Conservation (phyloP, 1,139 yeast species). For the Kodamaea sp. region DNA sequence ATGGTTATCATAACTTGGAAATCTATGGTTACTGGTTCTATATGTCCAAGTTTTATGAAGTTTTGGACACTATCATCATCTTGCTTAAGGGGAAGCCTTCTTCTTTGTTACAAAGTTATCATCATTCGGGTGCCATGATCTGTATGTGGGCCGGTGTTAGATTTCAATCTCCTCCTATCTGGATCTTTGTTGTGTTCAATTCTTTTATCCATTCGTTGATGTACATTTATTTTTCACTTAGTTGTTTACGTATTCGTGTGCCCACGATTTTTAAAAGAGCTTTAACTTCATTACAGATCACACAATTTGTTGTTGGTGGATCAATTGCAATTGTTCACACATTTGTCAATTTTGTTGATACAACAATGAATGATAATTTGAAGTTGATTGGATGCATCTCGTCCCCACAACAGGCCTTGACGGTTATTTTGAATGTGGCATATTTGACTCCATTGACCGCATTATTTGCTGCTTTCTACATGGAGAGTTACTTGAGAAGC, state of each 20-base stretch:
- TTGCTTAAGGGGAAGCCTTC: constrained; percentile 68
- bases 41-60: constrained; percentile 70
- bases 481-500: constrained; percentile 54
- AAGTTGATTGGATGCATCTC: constrained; percentile 51
- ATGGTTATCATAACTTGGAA: constrained; percentile 44
- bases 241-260: constrained; percentile 58
- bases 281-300: constrained; percentile 66
- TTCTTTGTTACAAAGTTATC: constrained; percentile 68
- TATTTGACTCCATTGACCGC: constrained; percentile 71
- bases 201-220: constrained; percentile 73
- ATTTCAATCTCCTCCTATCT: constrained; percentile 70
- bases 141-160: constrained; percentile 82
- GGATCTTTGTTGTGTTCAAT: constrained; percentile 80
- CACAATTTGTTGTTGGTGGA: constrained; percentile 71
- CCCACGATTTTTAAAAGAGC: constrained; percentile 57
- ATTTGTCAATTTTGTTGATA: constrained; percentile 58
- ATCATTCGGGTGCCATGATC: constrained; percentile 80
- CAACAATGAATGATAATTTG: constrained; percentile 28
- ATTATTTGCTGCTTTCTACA: constrained; percentile 65
- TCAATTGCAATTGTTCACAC: constrained; percentile 61
- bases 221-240: constrained; percentile 68
- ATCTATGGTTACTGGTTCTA: constrained; percentile 68
- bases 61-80: constrained; percentile 64
- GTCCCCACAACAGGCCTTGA: constrained; percentile 61
- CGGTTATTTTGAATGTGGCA: constrained; percentile 57